Evolutionary conservation across 129 eudicot genomes (phyloP).

Genomic region (carrot (Daucus carota)): DH1_v3.0 NC_030381.2:4967001-4967500

Average conservation of each 20-base stretch:
- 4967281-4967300: no score
- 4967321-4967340: neutral
- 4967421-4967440: neutral
- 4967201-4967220: no score
- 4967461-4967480: slow-evolving; percentile 89
- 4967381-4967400: neutral
- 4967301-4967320: neutral
- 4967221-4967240: neutral
- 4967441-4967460: slow-evolving; percentile 45
- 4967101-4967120: neutral
- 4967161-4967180: neutral
- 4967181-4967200: no score
- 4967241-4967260: neutral
- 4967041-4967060: neutral
- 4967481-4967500: slow-evolving; percentile 96
- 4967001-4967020: slow-evolving; percentile 94
- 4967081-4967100: neutral
- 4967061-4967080: neutral
- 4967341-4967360: neutral
- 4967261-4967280: neutral
- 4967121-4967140: neutral
- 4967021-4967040: slow-evolving; percentile 43
- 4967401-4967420: neutral
- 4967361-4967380: neutral
- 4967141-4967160: neutral